Percentiles rank a stretch among this genome's conserved stretches.
These are phyloP conservation scores for Thuja plicata DNA, from an alignment of 83 land plant species.

Conservation along the genomic window DNA sequence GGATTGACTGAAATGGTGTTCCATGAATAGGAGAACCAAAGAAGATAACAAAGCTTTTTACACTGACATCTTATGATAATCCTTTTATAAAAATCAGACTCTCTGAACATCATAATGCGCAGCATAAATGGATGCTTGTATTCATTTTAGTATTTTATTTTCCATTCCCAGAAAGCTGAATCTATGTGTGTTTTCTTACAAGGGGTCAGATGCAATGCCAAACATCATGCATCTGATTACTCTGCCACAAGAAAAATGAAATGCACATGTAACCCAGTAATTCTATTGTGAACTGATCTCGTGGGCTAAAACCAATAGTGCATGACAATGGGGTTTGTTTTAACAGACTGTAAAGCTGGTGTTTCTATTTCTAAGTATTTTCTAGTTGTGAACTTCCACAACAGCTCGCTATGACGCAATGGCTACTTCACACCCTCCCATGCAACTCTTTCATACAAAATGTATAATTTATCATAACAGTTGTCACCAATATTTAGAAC, in stretches of 20 bases:
- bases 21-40: not conserved
- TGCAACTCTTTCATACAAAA: not conserved
- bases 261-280: not conserved
- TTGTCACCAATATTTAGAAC: not conserved
- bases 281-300: not conserved
- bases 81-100: too few relatives aligned
- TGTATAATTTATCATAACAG: not conserved
- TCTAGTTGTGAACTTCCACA: not conserved
- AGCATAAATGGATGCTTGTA: not conserved
- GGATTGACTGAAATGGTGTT: not conserved
- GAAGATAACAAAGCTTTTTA: not conserved
- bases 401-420: not conserved
- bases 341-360: not conserved
- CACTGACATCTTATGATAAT: not conserved
- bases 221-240: not conserved
- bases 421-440: not conserved
- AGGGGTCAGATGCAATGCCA: not conserved
- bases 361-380: not conserved
- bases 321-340: not conserved
- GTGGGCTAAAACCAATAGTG: not conserved
- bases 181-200: not conserved
- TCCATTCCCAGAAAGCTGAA: not conserved
- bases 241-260: not conserved
- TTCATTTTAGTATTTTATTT: not conserved
- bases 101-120: not conserved